Evolutionary conservation across 2,329 filamentous ascomycete genomes (phyloP), one percentile per base, ranked within the genome.

Genomic region (Colletotrichum cordylinicola): DNA sequence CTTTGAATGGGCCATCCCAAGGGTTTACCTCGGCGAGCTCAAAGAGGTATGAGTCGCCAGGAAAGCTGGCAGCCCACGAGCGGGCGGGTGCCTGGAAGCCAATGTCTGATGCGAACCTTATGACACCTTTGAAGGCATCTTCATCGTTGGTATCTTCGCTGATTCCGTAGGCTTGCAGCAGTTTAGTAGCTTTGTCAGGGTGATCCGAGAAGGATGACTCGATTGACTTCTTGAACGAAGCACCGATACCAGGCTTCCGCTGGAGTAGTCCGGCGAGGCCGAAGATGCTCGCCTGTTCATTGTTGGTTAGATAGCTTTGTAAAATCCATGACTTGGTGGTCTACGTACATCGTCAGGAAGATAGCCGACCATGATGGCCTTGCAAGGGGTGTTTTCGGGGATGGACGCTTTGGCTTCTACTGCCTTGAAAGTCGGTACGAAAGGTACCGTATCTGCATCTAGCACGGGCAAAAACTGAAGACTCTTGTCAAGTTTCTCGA

Each of bases 1-100:
- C 85, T 72, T 86, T 83, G 80, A 78, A 86, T 2, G 81, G 81
- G 0, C 87, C 87, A 1, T 85, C 82, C 85, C 86, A 89, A 0
- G 87, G 86, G 74, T 88, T 89, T 0, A 81, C 82, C 71, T 88
- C 87, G 72, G 88, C 87, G 82, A 89, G 88, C 61, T 85, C 83
- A 76, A 73, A 70, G 10, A 79, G 35, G 27, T 55, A 78, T 8
- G 67, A 67, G 39, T 70, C 52, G 6, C 35, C 61, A 7, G 48
- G 72, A 29, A 74, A 75, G 61, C 31, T 37, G 8, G 15, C 21
- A 3, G 37, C 72, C 12, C 27, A 71, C 8, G 33, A 27, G 4
- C 35, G 43, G 8, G 61, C 67, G 7, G 71, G 16, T 6, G 72
- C 64, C 15, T 66, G 72, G 43, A 62, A 75, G 13, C n/a, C 29